These are phyloP conservation scores for Medicago lupulina DNA, from an alignment of 306 rosid genomes.

Conservation along the genomic window DNA sequence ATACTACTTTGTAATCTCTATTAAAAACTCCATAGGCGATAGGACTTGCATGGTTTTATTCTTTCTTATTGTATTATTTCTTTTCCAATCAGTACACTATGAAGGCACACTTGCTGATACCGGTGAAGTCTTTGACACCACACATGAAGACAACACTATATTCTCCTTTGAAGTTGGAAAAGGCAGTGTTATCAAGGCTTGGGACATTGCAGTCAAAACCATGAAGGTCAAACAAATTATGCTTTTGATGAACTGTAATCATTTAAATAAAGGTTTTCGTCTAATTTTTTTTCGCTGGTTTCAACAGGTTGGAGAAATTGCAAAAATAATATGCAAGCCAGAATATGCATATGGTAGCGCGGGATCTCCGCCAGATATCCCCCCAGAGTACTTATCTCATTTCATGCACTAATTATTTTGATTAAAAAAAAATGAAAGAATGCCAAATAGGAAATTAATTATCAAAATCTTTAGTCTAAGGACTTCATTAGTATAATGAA, in stretches of 20 bases:
- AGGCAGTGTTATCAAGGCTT: slow-evolving; percentile 89
- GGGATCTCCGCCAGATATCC: slow-evolving; percentile 97
- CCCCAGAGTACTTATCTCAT: slow-evolving; percentile 68
- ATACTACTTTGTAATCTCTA: not conserved
- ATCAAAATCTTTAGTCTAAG: slow-evolving; percentile 5
- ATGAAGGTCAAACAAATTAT: slow-evolving; percentile 72
- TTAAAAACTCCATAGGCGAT: not conserved
- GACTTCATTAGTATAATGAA: not conserved
- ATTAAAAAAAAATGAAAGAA: not conserved
- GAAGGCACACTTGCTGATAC: slow-evolving; percentile 85
- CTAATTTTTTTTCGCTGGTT: slow-evolving; percentile 30
- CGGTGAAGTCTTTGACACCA: slow-evolving; percentile 89
- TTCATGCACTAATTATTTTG: slow-evolving; percentile 22
- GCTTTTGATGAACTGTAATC: slow-evolving; percentile 7
- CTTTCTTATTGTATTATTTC: slow-evolving; percentile 17
- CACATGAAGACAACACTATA: slow-evolving; percentile 85
- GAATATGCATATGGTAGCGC: slow-evolving; percentile 94
- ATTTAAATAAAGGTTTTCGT: slow-evolving; percentile 15
- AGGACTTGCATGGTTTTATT: not conserved
- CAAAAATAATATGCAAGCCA: slow-evolving; percentile 88
- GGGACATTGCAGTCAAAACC: slow-evolving; percentile 92
- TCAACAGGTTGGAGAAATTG: slow-evolving; percentile 62
- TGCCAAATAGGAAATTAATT: not conserved
- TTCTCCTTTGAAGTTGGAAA: slow-evolving; percentile 96
- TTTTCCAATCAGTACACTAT: slow-evolving; percentile 76